A percentile compares a stretch with the other conserved stretches of the same genome.
These are phyloP conservation scores for Fusarium decemcellulare DNA, from an alignment of 2,329 filamentous ascomycete species.

Conservation along the genomic window DNA sequence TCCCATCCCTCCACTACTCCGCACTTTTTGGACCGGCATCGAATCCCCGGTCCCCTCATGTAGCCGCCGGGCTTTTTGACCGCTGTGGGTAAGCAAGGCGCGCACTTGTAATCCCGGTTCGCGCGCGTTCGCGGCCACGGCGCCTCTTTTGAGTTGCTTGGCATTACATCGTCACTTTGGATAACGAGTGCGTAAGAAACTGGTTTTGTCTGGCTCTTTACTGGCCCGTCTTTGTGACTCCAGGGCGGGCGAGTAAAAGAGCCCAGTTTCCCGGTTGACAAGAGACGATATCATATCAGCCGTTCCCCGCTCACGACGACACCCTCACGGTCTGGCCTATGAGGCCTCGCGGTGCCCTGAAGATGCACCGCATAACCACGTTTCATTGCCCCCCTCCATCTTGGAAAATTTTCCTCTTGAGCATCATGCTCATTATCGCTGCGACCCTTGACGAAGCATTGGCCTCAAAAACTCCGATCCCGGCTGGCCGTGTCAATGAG, in stretches of 20 bases:
- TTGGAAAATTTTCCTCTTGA: constrained; percentile 6
- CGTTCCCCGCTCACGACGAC: constrained; percentile 2
- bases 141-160: constrained; percentile 15
- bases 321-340: constrained; percentile 21
- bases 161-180: constrained; percentile 23
- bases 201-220: constrained; percentile 24
- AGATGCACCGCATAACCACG: constrained; percentile 39
- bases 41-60: constrained; percentile 2
- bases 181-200: constrained; percentile 14
- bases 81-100: constrained; percentile 6
- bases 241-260: background rate
- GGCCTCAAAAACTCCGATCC: constrained; percentile 11
- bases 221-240: constrained; percentile 18
- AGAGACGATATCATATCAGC: background rate
- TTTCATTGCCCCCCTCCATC: constrained; percentile 34
- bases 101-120: constrained; percentile 15
- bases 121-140: constrained; percentile 1
- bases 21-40: constrained; percentile 32
- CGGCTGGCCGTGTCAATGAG: constrained; percentile 13
- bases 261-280: background rate
- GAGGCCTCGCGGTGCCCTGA: constrained; percentile 20
- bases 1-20: constrained; percentile 43
- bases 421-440: background rate
- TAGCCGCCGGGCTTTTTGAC: background rate
- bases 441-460: constrained; percentile 1